These are phyloP conservation scores for Fraxinus paxiana DNA, from an alignment of 305 asterid genomes.

Conservation along the genomic window DNA sequence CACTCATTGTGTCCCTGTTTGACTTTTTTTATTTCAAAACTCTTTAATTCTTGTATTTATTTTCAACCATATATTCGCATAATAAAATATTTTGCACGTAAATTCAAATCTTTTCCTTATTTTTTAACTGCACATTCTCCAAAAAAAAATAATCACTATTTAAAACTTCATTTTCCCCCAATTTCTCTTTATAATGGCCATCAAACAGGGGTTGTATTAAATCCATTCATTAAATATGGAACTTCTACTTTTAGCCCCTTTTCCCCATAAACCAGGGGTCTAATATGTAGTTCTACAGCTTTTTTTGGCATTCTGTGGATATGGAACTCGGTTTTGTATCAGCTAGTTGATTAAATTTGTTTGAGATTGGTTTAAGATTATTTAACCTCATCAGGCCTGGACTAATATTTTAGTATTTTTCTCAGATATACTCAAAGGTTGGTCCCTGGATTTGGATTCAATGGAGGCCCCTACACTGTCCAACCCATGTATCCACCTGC, in stretches of 20 bases:
- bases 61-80: no score
- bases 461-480: conserved; percentile 75
- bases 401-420: conserved; percentile 8
- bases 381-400: background rate
- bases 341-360: background rate
- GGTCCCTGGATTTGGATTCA: conserved; percentile 93
- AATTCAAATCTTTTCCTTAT: no score
- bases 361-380: background rate
- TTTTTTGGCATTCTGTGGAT: background rate
- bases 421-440: conserved; percentile 87
- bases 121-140: no score
- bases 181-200: no score
- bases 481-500: conserved; percentile 98
- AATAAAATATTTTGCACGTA: no score
- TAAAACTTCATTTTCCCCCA: no score
- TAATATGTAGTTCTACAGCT: background rate
- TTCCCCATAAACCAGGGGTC: background rate
- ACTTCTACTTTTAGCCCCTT: background rate
- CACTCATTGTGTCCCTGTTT: background rate
- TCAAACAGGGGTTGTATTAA: background rate
- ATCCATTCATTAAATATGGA: background rate
- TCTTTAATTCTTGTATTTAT: no score
- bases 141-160: no score
- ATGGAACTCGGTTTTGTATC: background rate
- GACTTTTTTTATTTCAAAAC: no score